These are phyloP conservation scores for Brassica carinata DNA, from an alignment of 345 rosid genomes.

Conservation along the genomic window DNA sequence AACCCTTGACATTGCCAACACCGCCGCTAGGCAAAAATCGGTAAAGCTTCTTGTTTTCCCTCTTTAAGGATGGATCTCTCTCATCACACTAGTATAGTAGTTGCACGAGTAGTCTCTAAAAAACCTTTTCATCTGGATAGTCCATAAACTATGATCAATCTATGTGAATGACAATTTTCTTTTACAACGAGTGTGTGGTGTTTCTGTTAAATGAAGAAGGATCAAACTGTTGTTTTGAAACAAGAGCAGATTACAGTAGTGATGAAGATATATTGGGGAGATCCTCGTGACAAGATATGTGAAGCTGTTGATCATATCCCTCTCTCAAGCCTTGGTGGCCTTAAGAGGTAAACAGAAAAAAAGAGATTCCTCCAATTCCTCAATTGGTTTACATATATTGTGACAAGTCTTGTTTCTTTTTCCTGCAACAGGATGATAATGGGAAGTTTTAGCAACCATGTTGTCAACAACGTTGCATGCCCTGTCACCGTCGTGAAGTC, in stretches of 20 bases:
- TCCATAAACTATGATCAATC: background rate
- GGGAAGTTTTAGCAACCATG: constrained; percentile 87
- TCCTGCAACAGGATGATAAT: constrained; percentile 49
- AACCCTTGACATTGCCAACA: constrained; percentile 65
- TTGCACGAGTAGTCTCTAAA: background rate
- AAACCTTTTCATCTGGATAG: background rate
- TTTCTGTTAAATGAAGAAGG: background rate
- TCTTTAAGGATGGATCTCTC: background rate
- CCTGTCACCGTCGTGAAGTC: constrained; percentile 76
- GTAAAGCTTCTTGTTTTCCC: constrained; percentile 41
- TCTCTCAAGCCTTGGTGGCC: constrained; percentile 67
- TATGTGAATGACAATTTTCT: background rate
- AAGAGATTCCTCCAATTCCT: background rate
- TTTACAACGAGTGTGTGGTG: background rate
- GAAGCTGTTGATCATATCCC: constrained; percentile 78
- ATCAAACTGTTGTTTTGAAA: constrained; percentile 16
- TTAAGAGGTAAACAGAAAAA: constrained; percentile 54
- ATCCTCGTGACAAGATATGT: constrained; percentile 79
- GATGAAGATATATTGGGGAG: constrained; percentile 86
- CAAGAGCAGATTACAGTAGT: constrained; percentile 47
- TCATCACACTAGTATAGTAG: background rate
- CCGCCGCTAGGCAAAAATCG: constrained; percentile 56
- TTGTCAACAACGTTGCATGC: constrained; percentile 68
- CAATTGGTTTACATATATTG: background rate
- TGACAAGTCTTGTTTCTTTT: too few species aligned